Evolutionary conservation across 352 stramenopile species (phyloP).

Genomic region (Globisporangium nagaii): DNA sequence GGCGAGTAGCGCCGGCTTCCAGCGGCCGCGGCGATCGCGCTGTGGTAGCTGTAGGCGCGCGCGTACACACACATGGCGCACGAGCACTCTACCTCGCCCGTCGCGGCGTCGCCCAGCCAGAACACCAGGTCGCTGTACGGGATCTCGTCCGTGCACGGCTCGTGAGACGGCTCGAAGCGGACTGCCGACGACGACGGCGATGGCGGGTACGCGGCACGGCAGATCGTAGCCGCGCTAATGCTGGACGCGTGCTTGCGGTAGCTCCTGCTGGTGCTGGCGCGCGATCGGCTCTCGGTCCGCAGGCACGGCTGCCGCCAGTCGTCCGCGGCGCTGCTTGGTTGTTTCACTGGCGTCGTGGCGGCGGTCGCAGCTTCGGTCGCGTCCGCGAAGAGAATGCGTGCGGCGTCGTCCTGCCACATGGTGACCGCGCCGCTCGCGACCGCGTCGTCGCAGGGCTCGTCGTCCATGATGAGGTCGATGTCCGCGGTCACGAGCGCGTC

Average conservation of each 20-base stretch:
- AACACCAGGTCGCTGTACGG: slow-evolving; percentile 52
- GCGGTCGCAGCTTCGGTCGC: not conserved
- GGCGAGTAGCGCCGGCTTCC: slow-evolving; percentile 19
- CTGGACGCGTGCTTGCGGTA: not conserved
- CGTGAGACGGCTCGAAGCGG: slow-evolving; percentile 39
- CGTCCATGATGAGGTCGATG: slow-evolving; percentile 15
- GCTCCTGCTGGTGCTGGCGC: not conserved
- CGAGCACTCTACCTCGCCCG: slow-evolving; percentile 39
- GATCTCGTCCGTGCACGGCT: slow-evolving; percentile 51
- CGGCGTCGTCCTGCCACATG: slow-evolving; percentile 9
- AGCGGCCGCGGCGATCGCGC: not conserved
- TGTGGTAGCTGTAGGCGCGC: not conserved
- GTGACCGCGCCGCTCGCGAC: not conserved
- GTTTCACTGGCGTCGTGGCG: not conserved
- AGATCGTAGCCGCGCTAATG: not conserved
- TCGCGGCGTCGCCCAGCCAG: slow-evolving; percentile 44
- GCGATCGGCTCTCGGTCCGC: not conserved
- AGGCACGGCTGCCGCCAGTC: not conserved
- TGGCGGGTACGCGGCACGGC: not conserved
- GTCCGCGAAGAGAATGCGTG: slow-evolving; percentile 7
- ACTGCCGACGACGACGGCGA: not conserved
- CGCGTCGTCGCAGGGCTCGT: not conserved
- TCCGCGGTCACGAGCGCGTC: slow-evolving; percentile 7
- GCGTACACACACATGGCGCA: slow-evolving; percentile 25
- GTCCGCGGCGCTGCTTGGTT: not conserved